Evolutionary conservation across 768 basidiomycete genomes (phyloP).

Genomic region (Tricholoma flavovirens): DNA sequence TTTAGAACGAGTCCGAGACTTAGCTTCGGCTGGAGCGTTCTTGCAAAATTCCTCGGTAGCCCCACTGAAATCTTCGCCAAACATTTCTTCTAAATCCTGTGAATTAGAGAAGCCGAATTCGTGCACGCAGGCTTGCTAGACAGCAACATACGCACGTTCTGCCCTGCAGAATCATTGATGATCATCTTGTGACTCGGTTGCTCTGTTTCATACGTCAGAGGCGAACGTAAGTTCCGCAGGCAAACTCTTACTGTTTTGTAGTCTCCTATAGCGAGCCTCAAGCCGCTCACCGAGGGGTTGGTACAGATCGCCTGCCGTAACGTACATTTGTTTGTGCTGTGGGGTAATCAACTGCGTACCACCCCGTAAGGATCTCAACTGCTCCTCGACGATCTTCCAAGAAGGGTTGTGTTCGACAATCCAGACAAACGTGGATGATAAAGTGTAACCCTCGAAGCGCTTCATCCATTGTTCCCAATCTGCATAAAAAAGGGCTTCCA

Average conservation of each 20-base stretch:
- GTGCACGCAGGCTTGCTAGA: no score
- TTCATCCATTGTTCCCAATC: not conserved
- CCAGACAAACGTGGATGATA: not conserved
- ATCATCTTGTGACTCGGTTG: not conserved
- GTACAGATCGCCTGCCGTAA: not conserved
- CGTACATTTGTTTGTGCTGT: not conserved
- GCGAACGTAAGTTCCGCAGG: not conserved
- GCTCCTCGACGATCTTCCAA: not conserved
- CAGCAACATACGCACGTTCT: no score
- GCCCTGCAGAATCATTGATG: not conserved
- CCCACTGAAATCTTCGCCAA: no score
- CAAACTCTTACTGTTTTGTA: not conserved
- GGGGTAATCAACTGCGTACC: not conserved
- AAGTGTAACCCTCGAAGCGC: not conserved
- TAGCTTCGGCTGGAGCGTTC: no score
- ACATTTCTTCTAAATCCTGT: no score
- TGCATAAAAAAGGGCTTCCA: not conserved
- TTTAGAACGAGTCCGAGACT: no score
- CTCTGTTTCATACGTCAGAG: not conserved
- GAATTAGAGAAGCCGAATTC: no score
- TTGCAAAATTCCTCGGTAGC: no score
- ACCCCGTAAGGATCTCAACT: not conserved
- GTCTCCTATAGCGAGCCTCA: not conserved
- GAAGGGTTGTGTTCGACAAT: not conserved
- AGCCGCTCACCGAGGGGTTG: not conserved